A percentile compares a stretch with the other conserved stretches of the same genome.
Evolutionary conservation across 2,329 filamentous ascomycete genomes (phyloP).

Genomic region (Orbilia blumenaviensis): DNA sequence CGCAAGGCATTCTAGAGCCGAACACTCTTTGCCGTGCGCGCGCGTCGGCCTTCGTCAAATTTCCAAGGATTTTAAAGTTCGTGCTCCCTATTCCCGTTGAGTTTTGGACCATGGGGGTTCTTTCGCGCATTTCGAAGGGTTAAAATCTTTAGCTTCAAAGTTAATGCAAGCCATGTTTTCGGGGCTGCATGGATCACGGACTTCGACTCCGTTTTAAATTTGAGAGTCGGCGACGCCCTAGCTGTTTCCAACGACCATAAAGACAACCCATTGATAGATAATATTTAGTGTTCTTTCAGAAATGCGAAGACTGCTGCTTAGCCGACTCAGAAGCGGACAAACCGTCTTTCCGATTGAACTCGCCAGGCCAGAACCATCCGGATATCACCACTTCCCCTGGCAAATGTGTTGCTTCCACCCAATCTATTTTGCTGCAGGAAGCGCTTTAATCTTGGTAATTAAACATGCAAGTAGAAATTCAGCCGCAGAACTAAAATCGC

Average conservation of each 20-base stretch:
- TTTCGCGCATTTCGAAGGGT: background rate
- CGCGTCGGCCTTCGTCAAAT: background rate
- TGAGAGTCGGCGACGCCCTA: background rate
- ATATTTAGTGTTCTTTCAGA: no score
- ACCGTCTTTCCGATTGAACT: background rate
- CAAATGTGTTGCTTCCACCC: background rate
- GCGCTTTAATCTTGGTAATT: constrained; percentile 4
- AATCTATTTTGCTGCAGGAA: constrained; percentile 9
- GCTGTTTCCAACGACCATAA: background rate
- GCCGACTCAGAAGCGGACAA: background rate
- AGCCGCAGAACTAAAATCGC: background rate
- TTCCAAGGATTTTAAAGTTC: background rate
- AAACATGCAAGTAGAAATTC: background rate
- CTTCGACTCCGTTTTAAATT: background rate
- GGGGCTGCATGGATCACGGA: background rate
- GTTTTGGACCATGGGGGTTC: background rate
- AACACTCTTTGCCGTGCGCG: background rate
- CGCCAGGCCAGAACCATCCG: background rate
- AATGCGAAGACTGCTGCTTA: background rate
- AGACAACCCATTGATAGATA: background rate
- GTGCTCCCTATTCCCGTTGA: background rate
- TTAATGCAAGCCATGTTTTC: constrained; percentile 2
- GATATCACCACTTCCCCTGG: background rate
- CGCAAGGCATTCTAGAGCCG: background rate
- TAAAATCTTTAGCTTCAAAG: background rate